phyloP scores from a whole-genome alignment of 2,329 filamentous ascomycete species.

The Hymenoscyphus fraxineus region DNA sequence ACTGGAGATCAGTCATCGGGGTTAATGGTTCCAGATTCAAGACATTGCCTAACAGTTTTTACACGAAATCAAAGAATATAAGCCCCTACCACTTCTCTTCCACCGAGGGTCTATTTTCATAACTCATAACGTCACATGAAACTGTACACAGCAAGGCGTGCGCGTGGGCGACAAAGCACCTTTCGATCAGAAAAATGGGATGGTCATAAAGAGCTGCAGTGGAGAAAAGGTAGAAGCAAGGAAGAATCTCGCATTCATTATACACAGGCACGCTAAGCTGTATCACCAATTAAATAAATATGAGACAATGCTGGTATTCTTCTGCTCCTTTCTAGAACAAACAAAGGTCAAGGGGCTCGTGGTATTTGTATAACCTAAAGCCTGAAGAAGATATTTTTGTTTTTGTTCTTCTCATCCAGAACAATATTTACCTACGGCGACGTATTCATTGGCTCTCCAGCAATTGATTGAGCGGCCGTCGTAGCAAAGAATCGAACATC shows the following conservation, averaged over 20 bases:
- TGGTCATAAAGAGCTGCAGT: no score
- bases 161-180: no score
- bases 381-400: conserved; percentile 12
- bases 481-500: conserved; percentile 98
- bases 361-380: conserved; percentile 26
- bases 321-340: conserved; percentile 33
- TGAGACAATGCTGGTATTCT: conserved; percentile 32
- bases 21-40: no score
- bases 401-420: conserved; percentile 14
- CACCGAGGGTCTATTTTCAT: no score
- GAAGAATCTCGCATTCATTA: not conserved
- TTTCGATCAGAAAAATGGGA: no score
- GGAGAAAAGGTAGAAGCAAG: not conserved
- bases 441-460: conserved; percentile 52
- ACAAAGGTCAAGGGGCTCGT: conserved; percentile 25
- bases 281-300: conserved; percentile 1
- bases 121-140: no score
- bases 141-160: no score
- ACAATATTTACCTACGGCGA: conserved; percentile 39
- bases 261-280: conserved; percentile 1
- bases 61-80: no score
- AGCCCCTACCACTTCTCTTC: no score
- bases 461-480: conserved; percentile 62
- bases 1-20: no score
- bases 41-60: no score